Evolutionary conservation across 2,329 filamentous ascomycete genomes (phyloP).

Genomic region (Cordyceps tenuipes): DNA sequence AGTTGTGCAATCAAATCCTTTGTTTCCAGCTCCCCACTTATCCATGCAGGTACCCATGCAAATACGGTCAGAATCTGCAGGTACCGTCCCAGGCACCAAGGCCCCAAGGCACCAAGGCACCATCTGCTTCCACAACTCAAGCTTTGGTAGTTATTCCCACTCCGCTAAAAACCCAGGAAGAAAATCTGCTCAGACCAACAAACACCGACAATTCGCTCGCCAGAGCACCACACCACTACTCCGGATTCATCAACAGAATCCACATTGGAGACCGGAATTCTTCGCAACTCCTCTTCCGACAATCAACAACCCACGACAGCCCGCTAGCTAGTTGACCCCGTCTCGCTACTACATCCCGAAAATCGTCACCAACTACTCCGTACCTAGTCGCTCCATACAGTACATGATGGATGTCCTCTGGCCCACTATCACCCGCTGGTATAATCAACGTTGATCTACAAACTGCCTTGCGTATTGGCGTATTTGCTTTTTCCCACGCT

Average conservation of each 20-base stretch:
- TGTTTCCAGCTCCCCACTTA: neutral
- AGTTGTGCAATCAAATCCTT: neutral
- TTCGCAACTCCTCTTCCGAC: slow-evolving; percentile 6
- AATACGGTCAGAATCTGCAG: slow-evolving; percentile 1
- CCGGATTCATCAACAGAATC: neutral
- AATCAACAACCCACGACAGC: neutral
- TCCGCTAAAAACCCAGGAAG: neutral
- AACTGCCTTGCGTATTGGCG: neutral
- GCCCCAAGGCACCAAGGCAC: neutral
- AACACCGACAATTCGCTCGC: neutral
- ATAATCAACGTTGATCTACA: neutral
- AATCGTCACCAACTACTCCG: neutral
- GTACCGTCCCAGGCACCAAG: neutral
- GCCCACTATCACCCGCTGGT: neutral
- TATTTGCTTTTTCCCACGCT: neutral
- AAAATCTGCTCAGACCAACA: neutral
- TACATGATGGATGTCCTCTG: neutral
- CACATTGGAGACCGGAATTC: slow-evolving; percentile 3
- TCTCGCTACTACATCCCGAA: neutral
- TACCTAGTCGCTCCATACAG: neutral
- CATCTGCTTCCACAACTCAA: neutral
- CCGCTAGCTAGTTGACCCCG: slow-evolving; percentile 3
- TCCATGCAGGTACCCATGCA: slow-evolving; percentile 2
- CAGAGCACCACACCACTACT: neutral
- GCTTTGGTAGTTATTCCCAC: neutral